Evolutionary conservation across 768 basidiomycete species (phyloP).

Genomic region (Podaxis rugospora): DNA sequence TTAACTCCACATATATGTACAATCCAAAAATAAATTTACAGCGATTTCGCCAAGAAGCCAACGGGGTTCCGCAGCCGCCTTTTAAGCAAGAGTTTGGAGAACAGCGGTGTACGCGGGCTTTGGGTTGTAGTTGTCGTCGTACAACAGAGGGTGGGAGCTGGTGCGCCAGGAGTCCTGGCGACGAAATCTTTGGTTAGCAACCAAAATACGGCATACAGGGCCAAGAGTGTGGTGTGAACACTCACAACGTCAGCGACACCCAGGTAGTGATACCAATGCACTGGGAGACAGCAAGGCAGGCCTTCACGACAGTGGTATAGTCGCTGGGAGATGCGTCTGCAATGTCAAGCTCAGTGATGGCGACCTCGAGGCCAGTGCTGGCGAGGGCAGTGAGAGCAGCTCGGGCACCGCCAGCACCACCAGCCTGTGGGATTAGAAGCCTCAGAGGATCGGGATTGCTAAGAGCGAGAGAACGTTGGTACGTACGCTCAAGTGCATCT

Average conservation of each 20-base stretch:
- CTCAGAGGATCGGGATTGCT: background rate
- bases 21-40: background rate
- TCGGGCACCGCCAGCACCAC: slow-evolving; percentile 34
- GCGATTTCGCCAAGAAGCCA: background rate
- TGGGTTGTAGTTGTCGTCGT: slow-evolving; percentile 40
- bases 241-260: slow-evolving; percentile 38
- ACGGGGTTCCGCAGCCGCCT: background rate
- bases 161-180: slow-evolving; percentile 43
- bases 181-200: background rate
- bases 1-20: background rate
- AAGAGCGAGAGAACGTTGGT: background rate
- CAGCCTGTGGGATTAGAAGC: slow-evolving; percentile 19
- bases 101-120: slow-evolving; percentile 36
- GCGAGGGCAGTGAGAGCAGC: slow-evolving; percentile 44
- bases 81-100: slow-evolving; percentile 16
- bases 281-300: slow-evolving; percentile 35
- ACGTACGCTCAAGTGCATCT: slow-evolving; percentile 35
- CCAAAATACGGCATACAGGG: background rate
- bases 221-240: slow-evolving; percentile 2
- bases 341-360: slow-evolving; percentile 45
- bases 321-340: slow-evolving; percentile 33
- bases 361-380: slow-evolving; percentile 37
- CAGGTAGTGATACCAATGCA: slow-evolving; percentile 48
- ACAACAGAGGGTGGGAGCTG: slow-evolving; percentile 38
- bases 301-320: slow-evolving; percentile 40